Conservation (phyloP, 2,329 filamentous ascomycete species). For the Pseudonectria buxi region DNA sequence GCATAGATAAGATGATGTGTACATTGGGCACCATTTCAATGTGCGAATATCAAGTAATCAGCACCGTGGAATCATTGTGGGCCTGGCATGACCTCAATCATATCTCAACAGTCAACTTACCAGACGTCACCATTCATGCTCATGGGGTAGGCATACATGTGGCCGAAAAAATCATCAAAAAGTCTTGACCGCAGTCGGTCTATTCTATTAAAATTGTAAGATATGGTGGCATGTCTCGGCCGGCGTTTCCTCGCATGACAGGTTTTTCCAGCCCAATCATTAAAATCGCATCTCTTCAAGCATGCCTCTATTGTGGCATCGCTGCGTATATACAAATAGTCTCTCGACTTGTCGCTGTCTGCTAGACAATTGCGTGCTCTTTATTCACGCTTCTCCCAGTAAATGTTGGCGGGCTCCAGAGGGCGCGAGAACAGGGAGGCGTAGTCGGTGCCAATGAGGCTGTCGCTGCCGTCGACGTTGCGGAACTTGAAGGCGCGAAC, state of each 20-base stretch:
- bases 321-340: constrained; percentile 22
- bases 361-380: constrained; percentile 3
- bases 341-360: constrained; percentile 10
- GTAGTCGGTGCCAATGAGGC: constrained; percentile 63
- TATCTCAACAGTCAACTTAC: too few relatives aligned
- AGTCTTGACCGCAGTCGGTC: constrained; percentile 1
- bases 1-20: too few relatives aligned
- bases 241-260: constrained; percentile 14
- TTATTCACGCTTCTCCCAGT: constrained; percentile 64
- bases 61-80: too few relatives aligned
- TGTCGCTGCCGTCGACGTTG: constrained; percentile 64
- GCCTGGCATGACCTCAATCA: too few relatives aligned
- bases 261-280: constrained; percentile 13
- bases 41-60: too few relatives aligned
- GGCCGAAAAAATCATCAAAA: too few relatives aligned
- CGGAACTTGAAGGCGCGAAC: constrained; percentile 75
- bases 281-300: constrained; percentile 19
- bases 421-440: constrained; percentile 68
- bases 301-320: constrained; percentile 14
- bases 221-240: constrained; percentile 15
- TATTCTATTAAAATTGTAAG: constrained; percentile 20
- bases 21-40: too few relatives aligned
- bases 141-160: too few relatives aligned
- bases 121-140: too few relatives aligned
- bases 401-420: constrained; percentile 61